Conservation (phyloP, 2,329 filamentous ascomycete species). For the Myotisia sp. region DNA sequence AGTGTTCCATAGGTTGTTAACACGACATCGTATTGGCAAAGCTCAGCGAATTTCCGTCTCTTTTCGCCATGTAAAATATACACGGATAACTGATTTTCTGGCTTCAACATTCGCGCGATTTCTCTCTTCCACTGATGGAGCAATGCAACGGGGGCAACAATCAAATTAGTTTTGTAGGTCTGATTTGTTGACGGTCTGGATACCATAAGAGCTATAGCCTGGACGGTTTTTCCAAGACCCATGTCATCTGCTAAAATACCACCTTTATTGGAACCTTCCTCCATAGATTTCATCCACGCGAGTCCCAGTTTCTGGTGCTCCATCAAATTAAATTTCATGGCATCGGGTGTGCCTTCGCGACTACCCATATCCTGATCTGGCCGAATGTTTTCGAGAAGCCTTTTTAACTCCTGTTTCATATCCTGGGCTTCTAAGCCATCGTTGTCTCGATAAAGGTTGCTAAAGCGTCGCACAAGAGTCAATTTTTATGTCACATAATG, state of each 20-base stretch:
- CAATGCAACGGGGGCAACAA: conserved; percentile 65
- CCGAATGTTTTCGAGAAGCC: conserved; percentile 56
- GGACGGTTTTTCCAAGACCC: conserved; percentile 75
- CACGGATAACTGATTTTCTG: conserved; percentile 45
- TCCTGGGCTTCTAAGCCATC: conserved; percentile 2
- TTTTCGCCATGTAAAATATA: conserved; percentile 55
- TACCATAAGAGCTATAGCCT: conserved; percentile 63
- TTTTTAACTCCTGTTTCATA: conserved; percentile 52
- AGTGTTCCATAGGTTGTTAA: conserved; percentile 67
- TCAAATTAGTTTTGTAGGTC: conserved; percentile 59
- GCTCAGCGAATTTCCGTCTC: conserved; percentile 41
- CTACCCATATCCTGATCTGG: conserved; percentile 55
- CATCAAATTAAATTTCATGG: conserved; percentile 55
- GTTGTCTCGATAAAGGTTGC: too few relatives aligned
- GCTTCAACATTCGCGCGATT: conserved; percentile 54
- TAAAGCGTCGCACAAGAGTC: too few relatives aligned
- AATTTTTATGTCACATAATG: too few relatives aligned
- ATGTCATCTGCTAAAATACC: conserved; percentile 70
- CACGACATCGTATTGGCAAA: conserved; percentile 58
- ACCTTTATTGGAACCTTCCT: conserved; percentile 56
- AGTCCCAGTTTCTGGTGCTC: conserved; percentile 69
- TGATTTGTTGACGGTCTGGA: conserved; percentile 47
- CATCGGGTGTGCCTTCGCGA: conserved; percentile 54
- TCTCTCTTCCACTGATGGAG: conserved; percentile 77
- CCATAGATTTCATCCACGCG: conserved; percentile 62